Evolutionary conservation across 1,139 yeast species (phyloP).

Genomic region (Arxiozyma bovina): DNA sequence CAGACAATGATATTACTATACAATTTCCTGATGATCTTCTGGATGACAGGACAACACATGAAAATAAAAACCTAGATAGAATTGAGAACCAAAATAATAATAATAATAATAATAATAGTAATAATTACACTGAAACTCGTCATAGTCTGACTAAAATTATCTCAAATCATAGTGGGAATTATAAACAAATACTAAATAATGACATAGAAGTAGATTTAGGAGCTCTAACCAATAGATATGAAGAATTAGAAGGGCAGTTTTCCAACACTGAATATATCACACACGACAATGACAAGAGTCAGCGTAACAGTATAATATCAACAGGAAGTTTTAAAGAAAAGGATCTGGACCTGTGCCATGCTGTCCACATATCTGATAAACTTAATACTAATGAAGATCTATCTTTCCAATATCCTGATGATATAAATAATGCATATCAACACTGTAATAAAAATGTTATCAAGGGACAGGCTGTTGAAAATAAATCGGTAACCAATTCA

Average conservation of each 20-base stretch:
- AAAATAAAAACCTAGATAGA: neutral
- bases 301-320: neutral
- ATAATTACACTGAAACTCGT: neutral
- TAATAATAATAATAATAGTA: no score
- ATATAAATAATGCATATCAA: neutral
- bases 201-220: neutral
- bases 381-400: neutral
- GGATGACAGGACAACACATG: neutral
- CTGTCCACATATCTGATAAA: neutral
- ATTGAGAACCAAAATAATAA: neutral
- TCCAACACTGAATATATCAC: neutral
- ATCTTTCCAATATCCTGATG: neutral
- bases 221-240: neutral
- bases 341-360: neutral
- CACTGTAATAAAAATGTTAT: neutral
- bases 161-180: neutral
- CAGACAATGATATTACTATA: neutral
- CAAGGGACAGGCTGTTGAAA: neutral
- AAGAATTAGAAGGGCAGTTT: neutral
- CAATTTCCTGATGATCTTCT: neutral
- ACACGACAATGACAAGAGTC: neutral
- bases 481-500: neutral
- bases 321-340: neutral
- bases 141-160: neutral
- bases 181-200: neutral